Evolutionary conservation across 495 filamentous ascomycete species (phyloP).

Genomic region (Neurospora discreta): DNA sequence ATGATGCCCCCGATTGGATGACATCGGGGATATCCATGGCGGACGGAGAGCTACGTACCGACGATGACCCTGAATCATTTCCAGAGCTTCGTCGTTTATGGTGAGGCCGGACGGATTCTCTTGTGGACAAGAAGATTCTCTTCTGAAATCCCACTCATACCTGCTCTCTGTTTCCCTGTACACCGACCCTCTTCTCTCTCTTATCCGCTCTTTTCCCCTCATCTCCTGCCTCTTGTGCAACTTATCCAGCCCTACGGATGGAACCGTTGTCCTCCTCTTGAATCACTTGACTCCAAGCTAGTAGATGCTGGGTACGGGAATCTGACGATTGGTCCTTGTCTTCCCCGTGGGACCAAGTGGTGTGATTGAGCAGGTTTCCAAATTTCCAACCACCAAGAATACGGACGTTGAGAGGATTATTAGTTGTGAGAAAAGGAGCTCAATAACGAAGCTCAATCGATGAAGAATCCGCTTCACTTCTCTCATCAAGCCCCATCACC

Average conservation of each 20-base stretch:
- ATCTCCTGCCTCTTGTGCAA: neutral
- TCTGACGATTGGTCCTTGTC: neutral
- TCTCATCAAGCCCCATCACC: no score
- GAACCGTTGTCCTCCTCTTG: neutral
- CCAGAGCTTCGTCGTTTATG: neutral
- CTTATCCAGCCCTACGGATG: neutral
- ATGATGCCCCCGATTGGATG: neutral
- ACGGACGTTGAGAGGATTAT: neutral
- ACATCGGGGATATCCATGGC: neutral
- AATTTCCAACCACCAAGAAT: no score
- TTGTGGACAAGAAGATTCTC: neutral
- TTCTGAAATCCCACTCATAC: neutral
- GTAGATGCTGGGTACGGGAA: neutral
- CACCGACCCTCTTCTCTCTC: neutral
- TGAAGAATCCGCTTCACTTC: no score
- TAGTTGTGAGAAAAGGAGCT: neutral
- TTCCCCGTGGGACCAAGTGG: no score
- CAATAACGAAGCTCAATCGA: neutral
- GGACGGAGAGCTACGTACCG: neutral
- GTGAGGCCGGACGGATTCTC: neutral
- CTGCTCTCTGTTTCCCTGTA: neutral
- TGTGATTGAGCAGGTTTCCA: no score
- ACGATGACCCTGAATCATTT: neutral
- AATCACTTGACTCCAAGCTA: neutral
- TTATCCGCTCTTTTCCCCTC: neutral